A percentile compares a stretch with the other conserved stretches of the same genome.
phyloP scores from a whole-genome alignment of 2,329 filamentous ascomycete species.

The Venturia carpophila region DNA sequence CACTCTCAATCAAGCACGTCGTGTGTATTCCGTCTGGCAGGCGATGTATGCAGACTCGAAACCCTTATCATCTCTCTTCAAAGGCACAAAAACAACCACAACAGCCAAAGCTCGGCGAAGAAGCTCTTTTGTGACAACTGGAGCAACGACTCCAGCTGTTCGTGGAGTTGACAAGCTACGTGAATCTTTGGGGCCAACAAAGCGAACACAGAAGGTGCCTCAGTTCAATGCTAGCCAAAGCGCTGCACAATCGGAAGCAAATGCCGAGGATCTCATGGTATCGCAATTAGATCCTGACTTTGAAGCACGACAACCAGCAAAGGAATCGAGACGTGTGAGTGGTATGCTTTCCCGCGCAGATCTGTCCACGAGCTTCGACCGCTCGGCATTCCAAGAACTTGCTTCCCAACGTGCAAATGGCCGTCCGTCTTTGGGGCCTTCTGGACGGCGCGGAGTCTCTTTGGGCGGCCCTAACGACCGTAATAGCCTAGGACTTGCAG shows the following conservation, averaged over 20 bases:
- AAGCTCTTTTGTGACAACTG: constrained; percentile 63
- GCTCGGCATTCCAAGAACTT: constrained; percentile 69
- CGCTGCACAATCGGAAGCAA: constrained; percentile 8
- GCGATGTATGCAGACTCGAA: constrained; percentile 68
- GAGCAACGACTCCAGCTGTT: constrained; percentile 64
- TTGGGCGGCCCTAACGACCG: constrained; percentile 60
- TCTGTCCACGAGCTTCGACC: constrained; percentile 75
- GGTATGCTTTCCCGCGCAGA: constrained; percentile 84
- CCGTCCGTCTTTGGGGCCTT: constrained; percentile 31
- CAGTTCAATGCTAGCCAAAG: constrained; percentile 14
- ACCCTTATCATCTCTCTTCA: constrained; percentile 33
- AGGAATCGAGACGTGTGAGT: constrained; percentile 72
- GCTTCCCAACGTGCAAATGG: constrained; percentile 35
- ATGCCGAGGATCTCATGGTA: constrained; percentile 38
- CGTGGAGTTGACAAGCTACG: constrained; percentile 56
- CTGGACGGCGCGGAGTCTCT: constrained; percentile 60
- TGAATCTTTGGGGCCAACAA: constrained; percentile 62
- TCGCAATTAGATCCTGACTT: constrained; percentile 44
- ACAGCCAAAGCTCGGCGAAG: constrained; percentile 49
- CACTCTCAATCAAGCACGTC: constrained; percentile 69
- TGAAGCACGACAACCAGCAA: constrained; percentile 45
- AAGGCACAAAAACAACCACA: constrained; percentile 27
- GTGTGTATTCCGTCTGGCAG: constrained; percentile 77
- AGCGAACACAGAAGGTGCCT: constrained; percentile 24
- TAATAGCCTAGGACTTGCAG: constrained; percentile 47